Percentiles rank a stretch among this genome's conserved stretches.
Evolutionary conservation across 305 asterid genomes (phyloP).

Genomic region (Plantago lanceolata): DNA sequence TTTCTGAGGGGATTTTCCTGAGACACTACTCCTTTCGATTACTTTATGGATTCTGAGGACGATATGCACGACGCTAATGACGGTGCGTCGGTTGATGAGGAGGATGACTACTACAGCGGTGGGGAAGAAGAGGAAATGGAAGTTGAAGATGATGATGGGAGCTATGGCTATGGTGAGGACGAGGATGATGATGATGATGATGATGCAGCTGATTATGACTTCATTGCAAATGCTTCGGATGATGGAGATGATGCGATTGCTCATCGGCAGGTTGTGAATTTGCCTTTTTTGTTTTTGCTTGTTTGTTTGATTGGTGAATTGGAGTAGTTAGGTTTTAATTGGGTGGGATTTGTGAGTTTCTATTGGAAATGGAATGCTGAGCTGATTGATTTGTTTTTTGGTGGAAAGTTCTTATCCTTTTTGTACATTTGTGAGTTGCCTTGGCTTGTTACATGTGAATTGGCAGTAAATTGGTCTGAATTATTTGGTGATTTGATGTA

Average conservation of each 20-base stretch:
- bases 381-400: too few species aligned
- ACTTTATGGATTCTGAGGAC: constrained; percentile 70
- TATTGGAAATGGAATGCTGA: too few species aligned
- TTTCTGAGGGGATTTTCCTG: background rate
- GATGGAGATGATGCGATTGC: constrained; percentile 44
- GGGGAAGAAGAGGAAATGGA: constrained; percentile 38
- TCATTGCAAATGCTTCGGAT: constrained; percentile 43
- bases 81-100: constrained; percentile 40
- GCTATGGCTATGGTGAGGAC: constrained; percentile 37
- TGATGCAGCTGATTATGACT: constrained; percentile 50
- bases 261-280: constrained; percentile 52
- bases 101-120: constrained; percentile 57
- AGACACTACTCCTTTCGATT: background rate
- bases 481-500: too few species aligned
- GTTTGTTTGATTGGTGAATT: background rate
- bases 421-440: too few species aligned
- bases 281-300: background rate
- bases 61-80: constrained; percentile 91
- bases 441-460: too few species aligned
- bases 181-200: constrained; percentile 32
- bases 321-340: background rate
- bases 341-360: too few species aligned
- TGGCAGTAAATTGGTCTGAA: too few species aligned
- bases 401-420: too few species aligned
- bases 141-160: constrained; percentile 9